Conservation (phyloP, 768 basidiomycete genomes). For the Amanita subjunquillea region DNA sequence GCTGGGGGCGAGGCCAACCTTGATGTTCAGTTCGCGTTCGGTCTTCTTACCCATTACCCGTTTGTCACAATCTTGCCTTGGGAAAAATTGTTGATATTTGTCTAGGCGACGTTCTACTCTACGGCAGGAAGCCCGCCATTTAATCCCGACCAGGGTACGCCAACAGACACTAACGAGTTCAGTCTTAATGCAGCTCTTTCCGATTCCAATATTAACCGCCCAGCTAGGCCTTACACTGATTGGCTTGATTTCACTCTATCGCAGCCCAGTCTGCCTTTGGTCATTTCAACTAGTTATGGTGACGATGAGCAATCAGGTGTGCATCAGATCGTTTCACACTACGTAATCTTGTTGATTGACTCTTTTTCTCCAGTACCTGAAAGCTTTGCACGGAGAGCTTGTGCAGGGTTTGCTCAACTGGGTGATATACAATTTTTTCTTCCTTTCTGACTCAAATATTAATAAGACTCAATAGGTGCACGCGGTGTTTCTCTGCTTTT, state of each 20-base stretch:
- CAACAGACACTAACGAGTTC: conserved; percentile 29
- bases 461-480: conserved; percentile 29
- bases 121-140: conserved; percentile 56
- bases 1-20: conserved; percentile 60
- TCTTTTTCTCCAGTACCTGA: conserved; percentile 20
- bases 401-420: conserved; percentile 52
- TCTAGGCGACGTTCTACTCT: conserved; percentile 42
- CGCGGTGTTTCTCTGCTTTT: conserved; percentile 59
- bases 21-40: conserved; percentile 60
- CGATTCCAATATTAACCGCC: not conserved
- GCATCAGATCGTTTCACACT: not conserved
- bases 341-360: not conserved
- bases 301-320: conserved; percentile 64
- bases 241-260: conserved; percentile 54
- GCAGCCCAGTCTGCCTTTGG: conserved; percentile 37
- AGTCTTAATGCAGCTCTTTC: not conserved
- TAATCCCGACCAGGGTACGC: conserved; percentile 31
- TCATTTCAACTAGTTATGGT: conserved; percentile 65
- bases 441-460: not conserved
- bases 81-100: not conserved
- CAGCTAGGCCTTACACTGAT: conserved; percentile 21
- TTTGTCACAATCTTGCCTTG: not conserved
- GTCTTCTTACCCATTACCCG: conserved; percentile 52
- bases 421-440: conserved; percentile 19
- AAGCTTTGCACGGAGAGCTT: conserved; percentile 47